These are phyloP conservation scores for Fusarium sp. DNA, from an alignment of 2,329 filamentous ascomycete genomes.

Conservation along the genomic window DNA sequence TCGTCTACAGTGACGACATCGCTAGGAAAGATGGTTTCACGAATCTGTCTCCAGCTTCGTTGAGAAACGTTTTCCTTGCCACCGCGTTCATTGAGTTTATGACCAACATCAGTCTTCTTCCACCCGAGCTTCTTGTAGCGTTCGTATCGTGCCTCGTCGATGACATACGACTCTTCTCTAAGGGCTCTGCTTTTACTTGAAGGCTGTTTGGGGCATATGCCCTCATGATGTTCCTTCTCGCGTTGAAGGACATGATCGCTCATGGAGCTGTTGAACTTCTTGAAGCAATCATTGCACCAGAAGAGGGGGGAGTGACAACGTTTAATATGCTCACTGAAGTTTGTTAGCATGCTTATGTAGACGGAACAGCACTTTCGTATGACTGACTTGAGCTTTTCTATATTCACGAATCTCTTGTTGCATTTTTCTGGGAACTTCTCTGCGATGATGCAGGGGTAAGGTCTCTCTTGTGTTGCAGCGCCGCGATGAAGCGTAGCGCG, in stretches of 20 bases:
- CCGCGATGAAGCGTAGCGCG: background rate
- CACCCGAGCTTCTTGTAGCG: background rate
- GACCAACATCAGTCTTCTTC: slow-evolving; percentile 4
- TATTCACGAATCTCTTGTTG: background rate
- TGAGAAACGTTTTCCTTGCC: background rate
- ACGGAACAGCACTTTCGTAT: rapidly evolving
- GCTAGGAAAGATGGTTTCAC: slow-evolving; percentile 5
- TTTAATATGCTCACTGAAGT: slow-evolving; percentile 5
- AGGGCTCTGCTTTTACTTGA: background rate
- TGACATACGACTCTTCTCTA: background rate
- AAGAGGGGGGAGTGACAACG: background rate
- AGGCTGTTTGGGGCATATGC: background rate
- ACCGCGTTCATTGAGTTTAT: background rate
- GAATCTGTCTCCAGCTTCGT: slow-evolving; percentile 23
- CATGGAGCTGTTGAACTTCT: slow-evolving; percentile 17
- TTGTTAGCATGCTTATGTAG: background rate
- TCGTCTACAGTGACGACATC: background rate
- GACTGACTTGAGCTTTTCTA: slow-evolving; percentile 18
- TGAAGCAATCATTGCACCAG: slow-evolving; percentile 10
- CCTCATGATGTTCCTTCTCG: rapidly evolving
- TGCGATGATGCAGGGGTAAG: background rate
- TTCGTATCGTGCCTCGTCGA: background rate
- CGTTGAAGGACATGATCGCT: rapidly evolving
- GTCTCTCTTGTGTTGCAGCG: background rate
- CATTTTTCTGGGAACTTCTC: background rate